phyloP scores from a whole-genome alignment of 202 grass and related monocot genomes.

The Carex arenaria region DNA sequence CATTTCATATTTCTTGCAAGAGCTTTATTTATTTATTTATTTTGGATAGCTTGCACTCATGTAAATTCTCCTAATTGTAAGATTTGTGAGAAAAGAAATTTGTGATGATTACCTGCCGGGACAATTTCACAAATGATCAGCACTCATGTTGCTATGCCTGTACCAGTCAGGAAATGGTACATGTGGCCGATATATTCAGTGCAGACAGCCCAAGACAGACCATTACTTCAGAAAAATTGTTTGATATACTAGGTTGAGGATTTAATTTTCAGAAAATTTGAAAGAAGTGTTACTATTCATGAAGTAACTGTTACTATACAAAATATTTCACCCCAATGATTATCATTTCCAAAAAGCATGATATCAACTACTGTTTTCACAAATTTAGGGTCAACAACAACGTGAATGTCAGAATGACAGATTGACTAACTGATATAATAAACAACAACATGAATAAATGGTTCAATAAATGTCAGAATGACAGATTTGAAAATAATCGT shows the following conservation, averaged over 20 bases:
- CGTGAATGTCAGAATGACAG: no score
- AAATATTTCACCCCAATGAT: no score
- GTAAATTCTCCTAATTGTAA: neutral
- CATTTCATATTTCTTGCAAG: neutral
- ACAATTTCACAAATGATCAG: neutral
- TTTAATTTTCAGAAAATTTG: no score
- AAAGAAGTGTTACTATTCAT: no score
- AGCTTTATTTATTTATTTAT: neutral
- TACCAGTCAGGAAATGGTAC: neutral
- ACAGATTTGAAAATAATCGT: no score
- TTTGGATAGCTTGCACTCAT: neutral
- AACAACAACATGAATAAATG: no score
- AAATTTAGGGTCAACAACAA: no score
- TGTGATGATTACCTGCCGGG: neutral
- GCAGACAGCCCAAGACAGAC: neutral
- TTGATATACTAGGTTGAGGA: neutral
- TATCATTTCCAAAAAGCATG: no score
- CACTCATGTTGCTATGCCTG: neutral
- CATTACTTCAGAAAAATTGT: neutral
- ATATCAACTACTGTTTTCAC: no score
- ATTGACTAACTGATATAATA: no score
- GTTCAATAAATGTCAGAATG: no score
- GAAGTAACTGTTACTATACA: no score
- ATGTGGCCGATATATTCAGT: neutral
- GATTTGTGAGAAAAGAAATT: neutral